Conservation (phyloP, 768 basidiomycete species). For the Psilocybe cyanescens region DNA sequence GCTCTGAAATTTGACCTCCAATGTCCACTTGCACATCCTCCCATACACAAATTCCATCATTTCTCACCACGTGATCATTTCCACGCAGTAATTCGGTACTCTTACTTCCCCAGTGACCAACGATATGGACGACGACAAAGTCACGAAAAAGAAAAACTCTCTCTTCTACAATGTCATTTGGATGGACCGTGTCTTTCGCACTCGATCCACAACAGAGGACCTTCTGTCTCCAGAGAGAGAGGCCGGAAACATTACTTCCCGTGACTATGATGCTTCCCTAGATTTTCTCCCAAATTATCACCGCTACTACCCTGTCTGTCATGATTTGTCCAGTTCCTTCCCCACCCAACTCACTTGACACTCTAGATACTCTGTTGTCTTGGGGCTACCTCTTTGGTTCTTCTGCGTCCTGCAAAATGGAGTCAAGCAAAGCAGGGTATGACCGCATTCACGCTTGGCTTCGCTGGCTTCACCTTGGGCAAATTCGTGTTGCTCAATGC, state of each 20-base stretch:
- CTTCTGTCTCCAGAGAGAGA: constrained; percentile 58
- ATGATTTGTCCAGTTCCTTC: constrained; percentile 2
- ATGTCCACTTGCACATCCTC: neutral
- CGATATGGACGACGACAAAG: neutral
- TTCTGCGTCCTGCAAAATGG: constrained; percentile 29
- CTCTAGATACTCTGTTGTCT: constrained; percentile 14
- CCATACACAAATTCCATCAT: neutral
- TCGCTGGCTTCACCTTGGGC: constrained; percentile 36
- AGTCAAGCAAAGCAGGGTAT: constrained; percentile 10
- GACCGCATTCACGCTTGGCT: constrained; percentile 18
- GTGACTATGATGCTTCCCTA: constrained; percentile 60
- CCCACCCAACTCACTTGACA: neutral
- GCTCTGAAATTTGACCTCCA: constrained; percentile 13
- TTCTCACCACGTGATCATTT: constrained; percentile 26
- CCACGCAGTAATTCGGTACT: no score
- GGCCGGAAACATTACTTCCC: constrained; percentile 47
- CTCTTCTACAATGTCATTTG: constrained; percentile 37
- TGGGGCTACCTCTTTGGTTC: constrained; percentile 2
- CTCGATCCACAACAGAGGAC: constrained; percentile 42
- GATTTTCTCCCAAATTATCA: constrained; percentile 55
- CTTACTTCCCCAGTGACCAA: constrained; percentile 1
- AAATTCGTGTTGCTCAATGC: constrained; percentile 30
- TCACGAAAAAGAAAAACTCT: constrained; percentile 3
- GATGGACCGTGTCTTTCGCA: constrained; percentile 48
- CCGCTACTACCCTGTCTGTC: constrained; percentile 41